Base-by-base conservation (phyloP, 106 monocot species). In the Ottelia alismoides region DNA sequence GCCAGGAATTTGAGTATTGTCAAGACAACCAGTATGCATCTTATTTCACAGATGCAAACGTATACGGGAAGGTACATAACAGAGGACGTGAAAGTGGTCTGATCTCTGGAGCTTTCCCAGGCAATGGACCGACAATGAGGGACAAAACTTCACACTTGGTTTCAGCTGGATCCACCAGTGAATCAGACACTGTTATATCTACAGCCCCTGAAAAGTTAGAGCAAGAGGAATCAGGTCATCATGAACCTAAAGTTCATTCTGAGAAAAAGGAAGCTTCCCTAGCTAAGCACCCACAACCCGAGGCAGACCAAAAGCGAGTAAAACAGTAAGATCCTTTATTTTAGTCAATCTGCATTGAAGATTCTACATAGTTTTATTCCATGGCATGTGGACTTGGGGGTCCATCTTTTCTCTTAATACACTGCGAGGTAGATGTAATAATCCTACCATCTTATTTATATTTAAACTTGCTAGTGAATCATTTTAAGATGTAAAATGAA, bases 261-360 rank as follows among this genome's bases (percentile, higher is more conserved):
- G 74, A 81, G 28, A 71, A 40, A 27, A 75, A 50, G 31, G 81
- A 78, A 58, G 47, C 20, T 21, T 45, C 57, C 50, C 57, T 51
- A 30, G 46, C 29, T 16, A 81, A 76, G 52, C 45, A 70, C 46
- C 32, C 59, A 54, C 77, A 72, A 29, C 25, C 71, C 3, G 82
- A 92, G 30, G 24, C 53, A 14, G 86, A 92, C 47, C 48, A 70
- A 30, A 87, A 92, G 50, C 66, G 76, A 45, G 82, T 56, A 27
- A 92, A 92, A 72, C 87, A 92, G 92, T 87, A 66, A 71, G 79
- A n/a, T 43, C 16, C 16, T 16, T 43, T 43, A n/a, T 16, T 49
- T 49, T n/a, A n/a, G n/a, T n/a, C n/a, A n/a, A n/a, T n/a, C n/a
- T n/a, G n/a, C n/a, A n/a, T n/a, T n/a, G n/a, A n/a, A n/a, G n/a